phyloP scores from a whole-genome alignment of 768 basidiomycete species.

The Mycena galericulata region DNA sequence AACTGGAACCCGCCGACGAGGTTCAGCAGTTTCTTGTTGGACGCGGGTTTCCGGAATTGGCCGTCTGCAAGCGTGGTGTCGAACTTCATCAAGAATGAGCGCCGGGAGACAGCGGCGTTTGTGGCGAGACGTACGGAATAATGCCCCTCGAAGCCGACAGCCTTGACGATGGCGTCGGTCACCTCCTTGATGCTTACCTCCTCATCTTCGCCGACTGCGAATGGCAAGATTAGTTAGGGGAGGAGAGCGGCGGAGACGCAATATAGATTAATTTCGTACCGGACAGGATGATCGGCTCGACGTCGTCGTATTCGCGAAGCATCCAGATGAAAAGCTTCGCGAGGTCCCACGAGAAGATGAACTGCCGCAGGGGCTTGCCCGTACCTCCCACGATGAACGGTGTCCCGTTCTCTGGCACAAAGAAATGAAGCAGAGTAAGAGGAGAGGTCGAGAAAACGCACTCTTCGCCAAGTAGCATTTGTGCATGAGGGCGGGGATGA shows the following conservation, averaged over 20 bases:
- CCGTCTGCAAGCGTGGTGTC: slow-evolving; percentile 89
- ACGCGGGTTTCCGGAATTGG: slow-evolving; percentile 96
- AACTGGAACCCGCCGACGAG: slow-evolving; percentile 88
- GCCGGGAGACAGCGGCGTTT: slow-evolving; percentile 7
- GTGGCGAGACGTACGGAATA: slow-evolving; percentile 65
- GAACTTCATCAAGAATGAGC: slow-evolving; percentile 62
- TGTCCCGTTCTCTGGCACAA: slow-evolving; percentile 84
- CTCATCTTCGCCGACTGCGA: slow-evolving; percentile 94
- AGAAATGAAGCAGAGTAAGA: no score
- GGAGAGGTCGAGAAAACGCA: slow-evolving; percentile 46
- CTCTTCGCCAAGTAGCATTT: slow-evolving; percentile 94
- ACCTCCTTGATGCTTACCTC: slow-evolving; percentile 94
- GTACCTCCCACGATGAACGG: slow-evolving; percentile 92
- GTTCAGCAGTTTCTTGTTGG: slow-evolving; percentile 87
- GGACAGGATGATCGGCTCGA: slow-evolving; percentile 91
- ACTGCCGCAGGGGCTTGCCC: slow-evolving; percentile 95
- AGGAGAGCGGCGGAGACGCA: no score
- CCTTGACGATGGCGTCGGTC: slow-evolving; percentile 90
- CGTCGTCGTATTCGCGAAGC: slow-evolving; percentile 89
- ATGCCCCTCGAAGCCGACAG: slow-evolving; percentile 81
- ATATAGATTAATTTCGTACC: no score
- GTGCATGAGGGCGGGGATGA: slow-evolving; percentile 94
- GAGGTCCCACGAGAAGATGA: slow-evolving; percentile 96
- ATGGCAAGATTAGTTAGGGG: no score
- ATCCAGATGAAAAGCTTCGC: slow-evolving; percentile 97